Evolutionary conservation across 2,329 filamentous ascomycete genomes (phyloP).

Genomic region (Trichophyton mentagrophytes): DNA sequence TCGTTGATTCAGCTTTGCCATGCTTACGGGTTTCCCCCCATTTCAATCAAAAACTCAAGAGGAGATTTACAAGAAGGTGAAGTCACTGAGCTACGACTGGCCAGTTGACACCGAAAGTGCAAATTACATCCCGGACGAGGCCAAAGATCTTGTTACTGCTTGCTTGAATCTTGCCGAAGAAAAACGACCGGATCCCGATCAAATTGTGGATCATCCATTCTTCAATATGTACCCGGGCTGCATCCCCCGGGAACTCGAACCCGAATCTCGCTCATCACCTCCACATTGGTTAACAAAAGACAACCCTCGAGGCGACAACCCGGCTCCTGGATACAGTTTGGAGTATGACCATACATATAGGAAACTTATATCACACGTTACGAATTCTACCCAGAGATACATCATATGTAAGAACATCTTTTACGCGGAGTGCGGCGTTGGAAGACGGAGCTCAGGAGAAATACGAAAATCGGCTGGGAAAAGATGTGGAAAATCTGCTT

Average conservation of each 20-base stretch:
- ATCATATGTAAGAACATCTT: slow-evolving; percentile 30
- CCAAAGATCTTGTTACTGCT: slow-evolving; percentile 35
- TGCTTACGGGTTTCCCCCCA: slow-evolving; percentile 89
- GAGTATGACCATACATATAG: slow-evolving; percentile 30
- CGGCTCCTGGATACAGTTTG: slow-evolving; percentile 32
- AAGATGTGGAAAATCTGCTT: slow-evolving; percentile 34
- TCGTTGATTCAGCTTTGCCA: slow-evolving; percentile 56
- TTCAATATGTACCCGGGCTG: slow-evolving; percentile 39
- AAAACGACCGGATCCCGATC: slow-evolving; percentile 37
- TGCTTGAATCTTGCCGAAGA: slow-evolving; percentile 38
- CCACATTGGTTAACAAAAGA: slow-evolving; percentile 33
- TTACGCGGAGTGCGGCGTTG: slow-evolving; percentile 35
- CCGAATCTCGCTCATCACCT: slow-evolving; percentile 26
- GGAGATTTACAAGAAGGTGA: slow-evolving; percentile 40
- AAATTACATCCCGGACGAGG: slow-evolving; percentile 38
- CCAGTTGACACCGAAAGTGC: slow-evolving; percentile 32
- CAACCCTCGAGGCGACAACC: slow-evolving; percentile 33
- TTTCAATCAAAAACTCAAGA: slow-evolving; percentile 65
- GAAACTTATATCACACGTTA: slow-evolving; percentile 25
- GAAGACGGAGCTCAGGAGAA: slow-evolving; percentile 30
- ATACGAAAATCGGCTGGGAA: slow-evolving; percentile 33
- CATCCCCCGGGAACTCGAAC: slow-evolving; percentile 34
- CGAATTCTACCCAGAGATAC: slow-evolving; percentile 27
- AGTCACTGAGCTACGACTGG: slow-evolving; percentile 38
- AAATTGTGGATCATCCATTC: slow-evolving; percentile 38